phyloP scores from a whole-genome alignment of 805 yeast genomes.

The Hanseniaspora hatyaiensis region DNA sequence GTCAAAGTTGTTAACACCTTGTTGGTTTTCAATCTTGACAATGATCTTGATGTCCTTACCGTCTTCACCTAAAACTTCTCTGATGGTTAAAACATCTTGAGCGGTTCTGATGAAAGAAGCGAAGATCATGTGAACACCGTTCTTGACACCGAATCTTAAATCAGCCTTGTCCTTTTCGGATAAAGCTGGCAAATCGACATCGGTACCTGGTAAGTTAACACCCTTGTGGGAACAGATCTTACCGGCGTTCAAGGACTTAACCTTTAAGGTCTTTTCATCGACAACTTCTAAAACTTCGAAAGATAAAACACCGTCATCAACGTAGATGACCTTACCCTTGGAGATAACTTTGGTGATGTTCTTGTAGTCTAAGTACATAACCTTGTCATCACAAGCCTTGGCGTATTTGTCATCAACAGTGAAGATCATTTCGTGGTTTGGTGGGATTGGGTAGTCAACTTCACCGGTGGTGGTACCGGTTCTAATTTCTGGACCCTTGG shows the following conservation, averaged over 20 bases:
- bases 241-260: conserved; percentile 85
- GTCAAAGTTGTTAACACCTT: conserved; percentile 99
- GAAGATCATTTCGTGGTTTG: conserved; percentile 85
- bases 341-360: conserved; percentile 91
- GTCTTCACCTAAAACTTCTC: conserved; percentile 91
- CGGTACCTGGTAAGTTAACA: conserved; percentile 97
- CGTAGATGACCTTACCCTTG: conserved; percentile 79
- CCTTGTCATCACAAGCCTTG: conserved; percentile 57
- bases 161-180: conserved; percentile 93
- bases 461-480: conserved; percentile 85
- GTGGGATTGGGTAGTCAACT: conserved; percentile 67
- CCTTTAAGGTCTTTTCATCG: conserved; percentile 73
- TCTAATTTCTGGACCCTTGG: conserved; percentile 99
- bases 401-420: conserved; percentile 78
- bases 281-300: conserved; percentile 80
- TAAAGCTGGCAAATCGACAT: conserved; percentile 95
- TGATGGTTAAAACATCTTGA: conserved; percentile 76
- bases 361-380: conserved; percentile 87
- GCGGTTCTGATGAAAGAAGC: conserved; percentile 97
- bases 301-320: conserved; percentile 95
- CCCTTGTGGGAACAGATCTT: conserved; percentile 96
- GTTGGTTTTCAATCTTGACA: conserved; percentile 97
- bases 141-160: conserved; percentile 89
- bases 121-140: conserved; percentile 94
- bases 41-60: conserved; percentile 95